Evolutionary conservation across 306 rosid genomes (phyloP).

Genomic region (Mucuna pruriens): DNA sequence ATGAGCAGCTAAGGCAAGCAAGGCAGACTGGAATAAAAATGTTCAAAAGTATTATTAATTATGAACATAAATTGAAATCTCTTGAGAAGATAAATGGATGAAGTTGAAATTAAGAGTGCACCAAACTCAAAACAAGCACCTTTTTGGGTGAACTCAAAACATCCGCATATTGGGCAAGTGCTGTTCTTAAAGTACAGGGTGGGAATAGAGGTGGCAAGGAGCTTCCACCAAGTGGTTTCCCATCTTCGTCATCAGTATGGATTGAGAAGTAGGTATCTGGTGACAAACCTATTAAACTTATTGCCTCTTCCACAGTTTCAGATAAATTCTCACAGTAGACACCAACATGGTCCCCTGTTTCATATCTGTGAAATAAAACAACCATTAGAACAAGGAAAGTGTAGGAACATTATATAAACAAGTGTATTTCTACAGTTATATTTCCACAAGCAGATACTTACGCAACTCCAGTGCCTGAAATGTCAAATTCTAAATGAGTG

Average conservation of each 20-base stretch:
- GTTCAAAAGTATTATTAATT: slow-evolving; percentile 21
- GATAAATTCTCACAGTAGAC: slow-evolving; percentile 89
- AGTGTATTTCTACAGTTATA: not conserved
- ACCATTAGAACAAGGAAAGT: slow-evolving; percentile 25
- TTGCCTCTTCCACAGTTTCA: slow-evolving; percentile 83
- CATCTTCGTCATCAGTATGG: slow-evolving; percentile 81
- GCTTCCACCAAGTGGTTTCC: slow-evolving; percentile 80
- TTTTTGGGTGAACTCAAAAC: slow-evolving; percentile 90
- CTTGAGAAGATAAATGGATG: slow-evolving; percentile 18
- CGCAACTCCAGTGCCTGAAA: slow-evolving; percentile 77
- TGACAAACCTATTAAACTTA: slow-evolving; percentile 67
- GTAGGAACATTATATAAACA: slow-evolving; percentile 14
- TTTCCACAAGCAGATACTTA: slow-evolving; percentile 50
- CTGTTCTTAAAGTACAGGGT: slow-evolving; percentile 77
- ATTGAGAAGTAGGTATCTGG: slow-evolving; percentile 84
- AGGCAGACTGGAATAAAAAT: slow-evolving; percentile 66
- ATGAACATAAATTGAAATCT: slow-evolving; percentile 6
- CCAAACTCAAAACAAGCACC: slow-evolving; percentile 55
- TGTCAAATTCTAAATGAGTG: slow-evolving; percentile 93
- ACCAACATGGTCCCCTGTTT: slow-evolving; percentile 99
- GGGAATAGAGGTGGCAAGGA: slow-evolving; percentile 84
- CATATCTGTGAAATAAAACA: slow-evolving; percentile 66
- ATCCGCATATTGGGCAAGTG: slow-evolving; percentile 82
- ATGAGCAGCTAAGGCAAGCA: slow-evolving; percentile 89
- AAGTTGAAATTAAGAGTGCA: not conserved